phyloP scores from a whole-genome alignment of 139 green algal species.

The Picochlorum costavermella region DNA sequence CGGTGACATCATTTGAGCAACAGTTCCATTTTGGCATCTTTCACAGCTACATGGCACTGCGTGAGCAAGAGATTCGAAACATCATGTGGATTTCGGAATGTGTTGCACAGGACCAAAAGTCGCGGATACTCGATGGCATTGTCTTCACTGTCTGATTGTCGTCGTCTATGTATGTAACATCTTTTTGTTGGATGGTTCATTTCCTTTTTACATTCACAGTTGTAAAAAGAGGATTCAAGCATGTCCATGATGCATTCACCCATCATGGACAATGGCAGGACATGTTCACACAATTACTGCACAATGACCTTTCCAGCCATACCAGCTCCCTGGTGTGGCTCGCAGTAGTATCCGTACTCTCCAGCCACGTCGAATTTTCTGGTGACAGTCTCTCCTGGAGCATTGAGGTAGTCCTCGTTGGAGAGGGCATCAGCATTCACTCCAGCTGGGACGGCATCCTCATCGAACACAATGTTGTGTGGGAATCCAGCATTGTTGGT shows the following conservation, averaged over 20 bases:
- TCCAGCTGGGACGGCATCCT: slow-evolving; percentile 49
- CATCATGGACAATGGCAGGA: background rate
- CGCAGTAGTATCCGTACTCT: slow-evolving; percentile 89
- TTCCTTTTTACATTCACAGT: no score
- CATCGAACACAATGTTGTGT: slow-evolving; percentile 85
- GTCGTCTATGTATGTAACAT: no score
- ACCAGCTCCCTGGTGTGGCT: slow-evolving; percentile 89
- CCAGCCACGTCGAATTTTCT: slow-evolving; percentile 65
- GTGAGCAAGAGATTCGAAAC: slow-evolving; percentile 91
- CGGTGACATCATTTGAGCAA: slow-evolving; percentile 74
- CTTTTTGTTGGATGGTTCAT: no score
- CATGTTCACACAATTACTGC: slow-evolving; percentile 4
- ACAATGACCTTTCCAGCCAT: slow-evolving; percentile 47
- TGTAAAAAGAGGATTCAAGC: slow-evolving; percentile 1
- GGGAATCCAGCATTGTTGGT: slow-evolving; percentile 72
- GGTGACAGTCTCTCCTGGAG: slow-evolving; percentile 68
- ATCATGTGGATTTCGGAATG: slow-evolving; percentile 94
- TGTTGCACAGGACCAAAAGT: slow-evolving; percentile 86
- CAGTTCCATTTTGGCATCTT: slow-evolving; percentile 92
- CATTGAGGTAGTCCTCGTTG: slow-evolving; percentile 84
- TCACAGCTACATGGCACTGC: slow-evolving; percentile 82
- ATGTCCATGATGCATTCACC: background rate
- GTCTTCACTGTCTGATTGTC: slow-evolving; percentile 34
- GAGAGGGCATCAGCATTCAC: slow-evolving; percentile 79
- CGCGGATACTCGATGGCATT: slow-evolving; percentile 69